Conservation (phyloP, 495 filamentous ascomycete species). For the Neurospora intermedia region DNA sequence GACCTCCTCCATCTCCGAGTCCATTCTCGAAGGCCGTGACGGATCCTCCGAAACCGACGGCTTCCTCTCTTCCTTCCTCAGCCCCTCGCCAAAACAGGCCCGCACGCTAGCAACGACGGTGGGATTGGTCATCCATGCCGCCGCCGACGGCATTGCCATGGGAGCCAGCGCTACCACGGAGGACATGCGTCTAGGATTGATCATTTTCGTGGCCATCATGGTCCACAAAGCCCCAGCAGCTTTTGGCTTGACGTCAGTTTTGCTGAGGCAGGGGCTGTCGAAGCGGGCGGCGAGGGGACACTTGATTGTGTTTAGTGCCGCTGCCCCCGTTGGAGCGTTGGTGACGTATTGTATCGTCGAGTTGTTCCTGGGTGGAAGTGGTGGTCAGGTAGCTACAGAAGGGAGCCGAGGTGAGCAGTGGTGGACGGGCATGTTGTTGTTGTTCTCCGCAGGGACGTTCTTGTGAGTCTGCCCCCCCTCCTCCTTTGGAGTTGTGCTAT, state of each 20-base stretch:
- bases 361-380: slow-evolving; percentile 48
- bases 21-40: slow-evolving; percentile 18
- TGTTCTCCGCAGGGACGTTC: slow-evolving; percentile 93
- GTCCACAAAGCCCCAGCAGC: slow-evolving; percentile 94
- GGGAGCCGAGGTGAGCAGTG: slow-evolving; percentile 39
- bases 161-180: slow-evolving; percentile 72
- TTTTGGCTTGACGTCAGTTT: slow-evolving; percentile 81
- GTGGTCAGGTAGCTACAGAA: slow-evolving; percentile 19
- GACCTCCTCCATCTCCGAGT: slow-evolving; percentile 25
- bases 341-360: slow-evolving; percentile 71
- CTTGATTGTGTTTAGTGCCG: slow-evolving; percentile 80
- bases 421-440: slow-evolving; percentile 84
- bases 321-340: slow-evolving; percentile 79
- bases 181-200: slow-evolving; percentile 62
- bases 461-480: slow-evolving; percentile 48
- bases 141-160: slow-evolving; percentile 92
- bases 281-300: slow-evolving; percentile 80
- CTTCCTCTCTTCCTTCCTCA: slow-evolving; percentile 36
- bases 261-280: slow-evolving; percentile 78
- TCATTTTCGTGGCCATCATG: slow-evolving; percentile 95
- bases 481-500: not conserved
- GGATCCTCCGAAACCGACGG: slow-evolving; percentile 30
- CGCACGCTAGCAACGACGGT: slow-evolving; percentile 65
- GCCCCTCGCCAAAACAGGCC: slow-evolving; percentile 39
- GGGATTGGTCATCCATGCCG: slow-evolving; percentile 90